Evolutionary conservation across 192 early-diverging fungal genomes (phyloP).

Genomic region (Entomortierella parvispora): DNA sequence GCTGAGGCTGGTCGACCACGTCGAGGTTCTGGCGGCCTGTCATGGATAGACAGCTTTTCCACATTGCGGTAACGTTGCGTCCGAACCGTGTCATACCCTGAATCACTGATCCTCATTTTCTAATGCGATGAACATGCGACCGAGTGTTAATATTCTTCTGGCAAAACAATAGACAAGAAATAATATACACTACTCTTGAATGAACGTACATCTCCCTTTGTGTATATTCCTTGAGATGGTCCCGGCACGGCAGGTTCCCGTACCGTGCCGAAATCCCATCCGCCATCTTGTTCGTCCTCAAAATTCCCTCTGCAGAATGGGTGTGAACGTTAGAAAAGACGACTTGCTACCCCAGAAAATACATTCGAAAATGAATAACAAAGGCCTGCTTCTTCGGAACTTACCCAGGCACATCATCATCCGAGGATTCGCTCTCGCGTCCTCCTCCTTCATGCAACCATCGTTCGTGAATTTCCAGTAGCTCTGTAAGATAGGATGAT

Average conservation of each 20-base stretch:
- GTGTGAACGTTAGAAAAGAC: too few species aligned
- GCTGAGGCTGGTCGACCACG: constrained; percentile 17
- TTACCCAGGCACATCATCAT: constrained; percentile 2
- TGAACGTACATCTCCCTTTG: constrained; percentile 20
- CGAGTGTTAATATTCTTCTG: neutral
- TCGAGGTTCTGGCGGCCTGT: constrained; percentile 10
- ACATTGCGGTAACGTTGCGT: constrained; percentile 14
- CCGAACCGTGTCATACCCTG: constrained; percentile 54
- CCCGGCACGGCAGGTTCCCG: constrained; percentile 37
- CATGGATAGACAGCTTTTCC: constrained; percentile 28
- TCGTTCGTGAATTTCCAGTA: constrained; percentile 85
- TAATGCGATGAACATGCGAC: neutral
- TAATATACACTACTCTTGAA: neutral
- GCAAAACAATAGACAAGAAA: constrained; percentile 3
- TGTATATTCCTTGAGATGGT: neutral
- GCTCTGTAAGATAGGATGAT: constrained; percentile 83
- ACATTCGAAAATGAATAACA: neutral
- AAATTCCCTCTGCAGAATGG: constrained; percentile 19
- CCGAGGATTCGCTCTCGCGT: constrained; percentile 59
- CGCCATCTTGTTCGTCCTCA: constrained; percentile 53
- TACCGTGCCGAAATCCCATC: constrained; percentile 69
- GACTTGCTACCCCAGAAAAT: too few species aligned
- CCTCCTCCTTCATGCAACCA: constrained; percentile 73
- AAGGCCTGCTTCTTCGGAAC: neutral
- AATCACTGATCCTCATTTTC: constrained; percentile 30